Conservation (phyloP, 305 asterid species). For the Rubia occidens region DNA sequence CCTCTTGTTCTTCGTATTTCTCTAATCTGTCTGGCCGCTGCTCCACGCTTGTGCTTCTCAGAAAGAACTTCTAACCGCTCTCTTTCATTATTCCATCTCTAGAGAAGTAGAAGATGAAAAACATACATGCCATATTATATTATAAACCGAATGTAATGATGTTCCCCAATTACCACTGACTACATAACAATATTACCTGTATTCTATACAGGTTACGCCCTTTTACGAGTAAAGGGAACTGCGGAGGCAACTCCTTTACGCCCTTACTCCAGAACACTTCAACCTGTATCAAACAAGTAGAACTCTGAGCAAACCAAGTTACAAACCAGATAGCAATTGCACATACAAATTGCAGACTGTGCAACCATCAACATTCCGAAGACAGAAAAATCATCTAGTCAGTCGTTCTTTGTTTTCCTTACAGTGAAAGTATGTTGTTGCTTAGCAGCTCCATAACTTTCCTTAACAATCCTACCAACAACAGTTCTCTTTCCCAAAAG, state of each 20-base stretch:
- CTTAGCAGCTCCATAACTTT: slow-evolving; percentile 66
- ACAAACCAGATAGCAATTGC: background rate
- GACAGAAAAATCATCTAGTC: slow-evolving; percentile 1
- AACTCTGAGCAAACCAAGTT: background rate
- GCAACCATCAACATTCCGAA: background rate
- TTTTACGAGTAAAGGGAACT: slow-evolving; percentile 61
- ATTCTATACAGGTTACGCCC: slow-evolving; percentile 64
- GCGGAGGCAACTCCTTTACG: slow-evolving; percentile 40
- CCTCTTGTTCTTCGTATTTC: slow-evolving; percentile 35
- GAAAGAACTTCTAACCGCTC: slow-evolving; percentile 47
- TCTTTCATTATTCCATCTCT: slow-evolving; percentile 59
- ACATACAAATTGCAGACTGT: background rate
- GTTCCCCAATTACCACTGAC: background rate
- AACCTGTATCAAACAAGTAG: slow-evolving; percentile 33
- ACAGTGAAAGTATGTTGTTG: slow-evolving; percentile 89
- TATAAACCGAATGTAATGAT: background rate
- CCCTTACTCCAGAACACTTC: slow-evolving; percentile 78
- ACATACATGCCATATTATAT: background rate
- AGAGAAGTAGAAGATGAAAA: slow-evolving; percentile 16
- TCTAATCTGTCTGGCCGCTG: slow-evolving; percentile 52
- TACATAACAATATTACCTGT: slow-evolving; percentile 34
- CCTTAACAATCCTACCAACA: slow-evolving; percentile 64
- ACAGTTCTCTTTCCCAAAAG: slow-evolving; percentile 46
- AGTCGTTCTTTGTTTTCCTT: slow-evolving; percentile 2
- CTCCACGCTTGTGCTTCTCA: slow-evolving; percentile 74